These are phyloP conservation scores for Candida orba DNA, from an alignment of 805 yeast genomes.

Conservation along the genomic window DNA sequence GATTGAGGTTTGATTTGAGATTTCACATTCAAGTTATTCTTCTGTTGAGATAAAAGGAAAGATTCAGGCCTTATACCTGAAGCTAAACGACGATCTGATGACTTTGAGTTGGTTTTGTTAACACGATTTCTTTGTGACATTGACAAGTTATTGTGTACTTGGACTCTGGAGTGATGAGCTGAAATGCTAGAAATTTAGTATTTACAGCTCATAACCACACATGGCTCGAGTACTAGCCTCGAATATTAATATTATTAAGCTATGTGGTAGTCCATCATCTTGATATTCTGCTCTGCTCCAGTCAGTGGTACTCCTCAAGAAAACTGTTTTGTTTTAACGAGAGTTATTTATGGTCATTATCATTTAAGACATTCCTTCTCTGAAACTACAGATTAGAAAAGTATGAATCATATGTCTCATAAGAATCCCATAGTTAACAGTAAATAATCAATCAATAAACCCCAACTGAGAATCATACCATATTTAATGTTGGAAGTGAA, in stretches of 20 bases:
- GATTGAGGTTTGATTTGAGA: slow-evolving; percentile 5
- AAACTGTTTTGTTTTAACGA: no score
- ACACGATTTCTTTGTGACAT: slow-evolving; percentile 2
- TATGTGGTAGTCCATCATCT: no score
- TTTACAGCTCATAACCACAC: no score
- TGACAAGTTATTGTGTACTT: no score
- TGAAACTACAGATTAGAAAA: neutral
- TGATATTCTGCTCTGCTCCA: no score
- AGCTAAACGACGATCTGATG: slow-evolving; percentile 53
- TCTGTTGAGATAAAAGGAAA: slow-evolving; percentile 29
- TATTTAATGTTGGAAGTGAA: slow-evolving; percentile 74
- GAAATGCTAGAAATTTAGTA: neutral
- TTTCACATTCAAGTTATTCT: slow-evolving; percentile 11
- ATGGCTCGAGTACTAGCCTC: no score
- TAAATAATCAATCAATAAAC: slow-evolving; percentile 60
- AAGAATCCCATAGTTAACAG: slow-evolving; percentile 40
- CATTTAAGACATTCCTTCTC: neutral
- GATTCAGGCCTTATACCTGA: slow-evolving; percentile 41
- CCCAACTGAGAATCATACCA: slow-evolving; percentile 60
- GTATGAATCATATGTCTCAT: slow-evolving; percentile 14
- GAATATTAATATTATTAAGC: no score
- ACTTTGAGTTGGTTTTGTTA: slow-evolving; percentile 19
- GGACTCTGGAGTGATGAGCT: neutral
- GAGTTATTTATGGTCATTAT: neutral
- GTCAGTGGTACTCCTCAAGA: no score